Percentiles rank a stretch among this genome's conserved stretches.
phyloP scores from a whole-genome alignment of 108 stramenopile genomes.

The Cyclotella baltica region DNA sequence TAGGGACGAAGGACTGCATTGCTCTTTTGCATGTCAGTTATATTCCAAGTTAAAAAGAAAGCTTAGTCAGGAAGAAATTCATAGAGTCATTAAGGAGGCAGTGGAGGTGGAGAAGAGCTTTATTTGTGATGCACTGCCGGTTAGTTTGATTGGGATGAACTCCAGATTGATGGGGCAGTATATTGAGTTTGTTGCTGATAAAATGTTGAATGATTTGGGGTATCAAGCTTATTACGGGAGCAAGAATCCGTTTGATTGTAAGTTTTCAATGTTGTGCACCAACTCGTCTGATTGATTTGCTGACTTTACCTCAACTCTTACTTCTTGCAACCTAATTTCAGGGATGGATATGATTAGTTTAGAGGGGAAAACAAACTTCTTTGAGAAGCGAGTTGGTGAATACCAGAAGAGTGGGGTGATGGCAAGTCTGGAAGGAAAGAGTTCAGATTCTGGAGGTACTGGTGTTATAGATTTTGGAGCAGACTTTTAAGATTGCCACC shows the following conservation, averaged over 20 bases:
- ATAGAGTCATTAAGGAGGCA: constrained; percentile 89
- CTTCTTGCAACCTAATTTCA: constrained; percentile 6
- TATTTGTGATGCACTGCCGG: constrained; percentile 96
- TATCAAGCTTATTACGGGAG: constrained; percentile 84
- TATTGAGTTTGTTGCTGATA: constrained; percentile 99
- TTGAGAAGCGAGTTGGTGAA: constrained; percentile 97
- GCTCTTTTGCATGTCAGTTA: constrained; percentile 96
- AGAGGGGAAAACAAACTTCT: constrained; percentile 98
- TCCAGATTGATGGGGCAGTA: constrained; percentile 96
- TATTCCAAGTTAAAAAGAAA: constrained; percentile 90
- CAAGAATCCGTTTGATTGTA: constrained; percentile 93
- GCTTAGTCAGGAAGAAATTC: constrained; percentile 75
- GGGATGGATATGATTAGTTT: constrained; percentile 96
- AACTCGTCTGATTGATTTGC: not conserved
- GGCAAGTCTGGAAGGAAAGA: constrained; percentile 67
- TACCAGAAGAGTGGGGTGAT: constrained; percentile 95
- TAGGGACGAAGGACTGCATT: constrained; percentile 98
- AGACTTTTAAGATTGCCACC: constrained; percentile 79
- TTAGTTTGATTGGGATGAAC: constrained; percentile 99
- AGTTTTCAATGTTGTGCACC: not conserved
- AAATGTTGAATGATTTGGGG: constrained; percentile 90
- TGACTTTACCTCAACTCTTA: constrained; percentile 2
- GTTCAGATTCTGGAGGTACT: constrained; percentile 16
- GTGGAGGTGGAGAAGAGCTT: constrained; percentile 99
- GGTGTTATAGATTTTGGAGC: constrained; percentile 68